Conservation (phyloP, 805 yeast genomes). For the Wickerhamomyces bovis region DNA sequence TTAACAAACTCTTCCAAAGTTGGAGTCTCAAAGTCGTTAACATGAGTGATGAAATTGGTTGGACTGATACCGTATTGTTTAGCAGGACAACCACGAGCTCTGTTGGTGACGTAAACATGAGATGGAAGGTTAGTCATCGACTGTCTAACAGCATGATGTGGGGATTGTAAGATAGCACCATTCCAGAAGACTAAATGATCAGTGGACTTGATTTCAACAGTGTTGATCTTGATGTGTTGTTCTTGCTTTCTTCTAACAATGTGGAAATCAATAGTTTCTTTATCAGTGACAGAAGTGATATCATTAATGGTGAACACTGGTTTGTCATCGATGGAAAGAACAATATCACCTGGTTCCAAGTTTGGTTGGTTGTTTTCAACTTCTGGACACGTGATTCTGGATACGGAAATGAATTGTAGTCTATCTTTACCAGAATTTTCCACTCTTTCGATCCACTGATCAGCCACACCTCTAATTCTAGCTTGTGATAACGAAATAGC, state of each 20-base stretch:
- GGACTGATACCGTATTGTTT: slow-evolving; percentile 72
- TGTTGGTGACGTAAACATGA: slow-evolving; percentile 73
- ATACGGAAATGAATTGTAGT: slow-evolving; percentile 65
- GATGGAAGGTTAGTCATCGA: slow-evolving; percentile 73
- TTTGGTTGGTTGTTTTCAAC: slow-evolving; percentile 23
- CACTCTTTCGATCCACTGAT: slow-evolving; percentile 67
- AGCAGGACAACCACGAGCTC: slow-evolving; percentile 81
- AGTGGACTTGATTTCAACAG: slow-evolving; percentile 58
- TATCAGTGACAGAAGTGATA: slow-evolving; percentile 34
- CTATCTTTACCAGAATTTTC: slow-evolving; percentile 61
- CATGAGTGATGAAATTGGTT: slow-evolving; percentile 84
- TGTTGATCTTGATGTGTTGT: slow-evolving; percentile 54
- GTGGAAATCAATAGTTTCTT: slow-evolving; percentile 44
- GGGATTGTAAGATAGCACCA: slow-evolving; percentile 76
- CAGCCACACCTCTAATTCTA: slow-evolving; percentile 82
- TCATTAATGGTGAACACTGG: slow-evolving; percentile 65
- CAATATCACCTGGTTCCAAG: slow-evolving; percentile 62
- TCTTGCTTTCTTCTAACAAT: slow-evolving; percentile 69
- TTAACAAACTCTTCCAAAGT: slow-evolving; percentile 61
- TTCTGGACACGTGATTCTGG: slow-evolving; percentile 53
- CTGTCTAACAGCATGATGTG: slow-evolving; percentile 92
- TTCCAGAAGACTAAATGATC: slow-evolving; percentile 72
- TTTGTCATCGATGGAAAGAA: slow-evolving; percentile 61
- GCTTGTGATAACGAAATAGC: slow-evolving; percentile 67
- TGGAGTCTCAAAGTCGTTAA: slow-evolving; percentile 69